Base-by-base conservation (phyloP, 306 rosid species). In the Sesbania bispinosa region DNA sequence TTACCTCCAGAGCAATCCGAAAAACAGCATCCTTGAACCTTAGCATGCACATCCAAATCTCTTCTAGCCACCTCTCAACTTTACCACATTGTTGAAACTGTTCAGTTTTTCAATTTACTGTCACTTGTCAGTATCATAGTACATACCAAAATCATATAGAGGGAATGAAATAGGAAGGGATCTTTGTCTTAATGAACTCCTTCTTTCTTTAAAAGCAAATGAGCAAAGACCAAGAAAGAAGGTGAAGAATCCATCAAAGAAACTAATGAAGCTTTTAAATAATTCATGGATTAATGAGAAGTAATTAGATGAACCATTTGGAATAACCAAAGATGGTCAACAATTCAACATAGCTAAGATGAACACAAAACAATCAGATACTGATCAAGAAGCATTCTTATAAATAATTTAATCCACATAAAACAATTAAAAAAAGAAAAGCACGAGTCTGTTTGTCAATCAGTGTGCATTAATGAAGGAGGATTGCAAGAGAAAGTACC, bases 51-150 rank as follows among this genome's bases (percentile, higher is more conserved):
- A 73, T 85, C 99, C 99, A 94, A 73, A 88, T 83, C 82, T 91
- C 99, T 84, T 94, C 99, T 67, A 91, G 82, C 99, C 99, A 89
- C 83, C 94, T 91, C 84, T 94, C 99, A 69, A 94, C 81, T 88
- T 88, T 89, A 71, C 96, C 97, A 33, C 82, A 69, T 33, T 79
- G 93, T 64, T 85, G 90, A 73, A 85, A 88, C 99, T 94, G 80
- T 63, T 46, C 30, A 71, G 71, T 66, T 77, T 74, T 50, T 69
- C 73, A 71, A 69, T 76, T 48, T 32, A 69, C 26, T 54, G 60
- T 43, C 62, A 80, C 48, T 59, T 50, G 77, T 68, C 62, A 80
- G 72, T 53, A 65, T 42, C 81, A 59, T 24, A 73, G 58, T 16
- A 43, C 33, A 69, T 61, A 55, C 16, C 69, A 60, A 42, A 53